phyloP scores from a whole-genome alignment of 306 rosid species.

The Glycyrrhiza uralensis region DNA sequence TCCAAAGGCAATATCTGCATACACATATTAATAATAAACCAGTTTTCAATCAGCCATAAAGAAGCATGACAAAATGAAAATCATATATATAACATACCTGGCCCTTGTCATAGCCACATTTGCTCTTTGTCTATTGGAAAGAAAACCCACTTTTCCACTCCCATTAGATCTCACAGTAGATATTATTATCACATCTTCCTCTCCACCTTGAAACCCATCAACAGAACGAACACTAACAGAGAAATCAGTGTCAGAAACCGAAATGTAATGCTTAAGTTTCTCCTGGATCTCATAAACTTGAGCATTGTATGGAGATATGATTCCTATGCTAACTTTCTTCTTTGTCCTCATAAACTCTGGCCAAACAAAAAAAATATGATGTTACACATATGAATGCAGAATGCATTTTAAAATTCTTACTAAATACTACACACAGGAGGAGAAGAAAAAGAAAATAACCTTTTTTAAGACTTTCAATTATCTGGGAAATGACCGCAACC shows the following conservation, averaged over 20 bases:
- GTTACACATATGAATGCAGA: background rate
- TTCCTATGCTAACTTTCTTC: conserved; percentile 48
- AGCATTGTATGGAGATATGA: conserved; percentile 57
- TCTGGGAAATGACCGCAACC: conserved; percentile 41
- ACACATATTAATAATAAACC: background rate
- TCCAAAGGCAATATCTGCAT: conserved; percentile 48
- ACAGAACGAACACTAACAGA: conserved; percentile 43
- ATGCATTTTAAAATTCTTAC: background rate
- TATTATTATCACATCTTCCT: conserved; percentile 48
- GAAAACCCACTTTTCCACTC: conserved; percentile 43
- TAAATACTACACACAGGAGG: too few relatives aligned
- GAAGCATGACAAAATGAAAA: too few relatives aligned
- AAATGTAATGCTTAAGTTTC: conserved; percentile 19
- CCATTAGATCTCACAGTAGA: conserved; percentile 40
- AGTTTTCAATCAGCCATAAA: background rate
- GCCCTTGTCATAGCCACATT: conserved; percentile 63
- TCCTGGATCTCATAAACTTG: conserved; percentile 48
- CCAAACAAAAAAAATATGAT: background rate
- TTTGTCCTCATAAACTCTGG: conserved; percentile 22
- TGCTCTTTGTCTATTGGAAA: conserved; percentile 41
- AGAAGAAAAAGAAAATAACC: conserved; percentile 26
- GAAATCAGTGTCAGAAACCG: conserved; percentile 7
- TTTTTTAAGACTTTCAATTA: conserved; percentile 41
- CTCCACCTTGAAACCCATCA: conserved; percentile 67
- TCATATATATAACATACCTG: conserved; percentile 35